Conservation (phyloP, 2,329 filamentous ascomycete species). For the Colletotrichum sojae region DNA sequence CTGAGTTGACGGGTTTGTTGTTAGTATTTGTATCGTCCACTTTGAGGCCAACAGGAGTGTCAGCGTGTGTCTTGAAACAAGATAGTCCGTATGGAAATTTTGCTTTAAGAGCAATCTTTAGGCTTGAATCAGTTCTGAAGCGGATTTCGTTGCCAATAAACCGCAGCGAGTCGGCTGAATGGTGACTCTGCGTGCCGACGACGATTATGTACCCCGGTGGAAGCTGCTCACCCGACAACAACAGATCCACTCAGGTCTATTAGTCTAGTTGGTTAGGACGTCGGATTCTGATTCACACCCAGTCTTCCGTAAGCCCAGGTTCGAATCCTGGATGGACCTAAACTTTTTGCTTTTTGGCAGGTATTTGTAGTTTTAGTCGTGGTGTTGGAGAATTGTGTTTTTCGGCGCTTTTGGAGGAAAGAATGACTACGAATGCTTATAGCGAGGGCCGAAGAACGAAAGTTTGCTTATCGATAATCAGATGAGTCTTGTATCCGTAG, state of each 20-base stretch:
- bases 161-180: no score
- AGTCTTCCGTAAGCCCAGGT: conserved; percentile 40
- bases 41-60: no score
- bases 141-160: no score
- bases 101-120: no score
- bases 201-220: not conserved
- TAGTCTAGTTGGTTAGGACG: conserved; percentile 42
- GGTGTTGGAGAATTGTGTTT: not conserved
- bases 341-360: not conserved
- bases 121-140: no score
- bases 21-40: no score
- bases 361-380: rapidly evolving
- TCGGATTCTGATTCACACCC: conserved; percentile 33
- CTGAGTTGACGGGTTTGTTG: not conserved
- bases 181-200: not conserved
- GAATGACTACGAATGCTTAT: not conserved
- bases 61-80: no score
- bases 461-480: not conserved
- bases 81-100: no score
- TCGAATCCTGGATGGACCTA: conserved; percentile 41
- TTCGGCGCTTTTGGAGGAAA: not conserved
- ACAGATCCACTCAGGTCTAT: conserved; percentile 20
- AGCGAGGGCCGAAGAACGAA: not conserved
- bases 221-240: rapidly evolving
- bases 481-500: not conserved